Base-by-base conservation (phyloP, 345 rosid genomes). In the Hypericum perforatum region DNA sequence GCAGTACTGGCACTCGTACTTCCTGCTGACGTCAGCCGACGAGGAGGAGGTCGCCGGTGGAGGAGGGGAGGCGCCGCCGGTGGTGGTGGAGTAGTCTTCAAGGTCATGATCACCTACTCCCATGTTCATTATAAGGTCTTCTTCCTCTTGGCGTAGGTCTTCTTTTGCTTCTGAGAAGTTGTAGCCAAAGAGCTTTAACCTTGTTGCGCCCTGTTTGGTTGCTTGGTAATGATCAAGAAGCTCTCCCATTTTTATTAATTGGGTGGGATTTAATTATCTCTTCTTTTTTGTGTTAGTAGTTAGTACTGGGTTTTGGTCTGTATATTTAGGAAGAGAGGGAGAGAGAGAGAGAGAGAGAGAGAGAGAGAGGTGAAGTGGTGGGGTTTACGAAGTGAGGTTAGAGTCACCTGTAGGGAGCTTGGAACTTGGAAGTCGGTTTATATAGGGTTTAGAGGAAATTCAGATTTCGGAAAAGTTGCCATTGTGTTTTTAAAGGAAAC, bases 1-100 rank as follows among this genome's bases (percentile, higher is more conserved):
- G 61, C 98, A 91, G 53, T 81, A 91, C 42, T 87, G 96, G 49
- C 98, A 91, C 84, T 87, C 95, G 57, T 85, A 82, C 49, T 77
- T 85, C 70, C 82, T 77, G 36, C 61, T 55, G 15, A 71, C 74
- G 0, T 53, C 52, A 4, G 39, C 56, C 65, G 37, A 52, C 62
- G 37, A 60, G 80, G 15, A 64, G 53, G 13, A 73, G 54, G 41
- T 60, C 64, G 14, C 78, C 63, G 9, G 74, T 47, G 39, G 48
- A 54, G 60, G 58, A 13, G 53, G 41, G 55, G 37, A 44, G 43
- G 43, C 15, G 36, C n/a, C 40, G 36, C 39, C 7, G 53, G 10
- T 11, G 45, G 39, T 7, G 51, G 51, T 54, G 8, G 57, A 22
- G 32, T 22, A 22, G 2, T 22, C 32, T 22, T 22, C 32, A 22